Evolutionary conservation across 2,329 filamentous ascomycete species (phyloP).

Genomic region (Ophiosphaerella herpotricha): DNA sequence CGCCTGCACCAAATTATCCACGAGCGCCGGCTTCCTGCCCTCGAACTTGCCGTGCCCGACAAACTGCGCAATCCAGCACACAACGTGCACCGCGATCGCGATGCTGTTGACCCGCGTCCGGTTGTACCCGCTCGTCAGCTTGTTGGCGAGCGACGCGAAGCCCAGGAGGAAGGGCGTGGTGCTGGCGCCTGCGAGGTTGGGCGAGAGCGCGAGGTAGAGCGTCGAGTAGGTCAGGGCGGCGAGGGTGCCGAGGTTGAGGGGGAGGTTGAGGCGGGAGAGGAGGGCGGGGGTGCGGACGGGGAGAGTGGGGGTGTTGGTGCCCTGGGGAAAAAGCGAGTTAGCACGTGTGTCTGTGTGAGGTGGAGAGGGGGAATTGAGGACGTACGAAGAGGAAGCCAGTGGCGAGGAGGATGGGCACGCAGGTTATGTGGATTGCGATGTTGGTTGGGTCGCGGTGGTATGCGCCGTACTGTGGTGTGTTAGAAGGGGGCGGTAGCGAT

Average conservation of each 20-base stretch:
- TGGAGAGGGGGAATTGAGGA: constrained; percentile 2
- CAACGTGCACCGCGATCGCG: constrained; percentile 69
- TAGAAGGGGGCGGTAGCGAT: not conserved
- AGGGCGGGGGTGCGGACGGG: constrained; percentile 36
- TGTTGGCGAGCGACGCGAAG: constrained; percentile 74
- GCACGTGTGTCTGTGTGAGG: not conserved
- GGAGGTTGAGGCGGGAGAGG: constrained; percentile 42
- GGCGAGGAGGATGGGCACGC: constrained; percentile 74
- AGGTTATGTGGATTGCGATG: constrained; percentile 76
- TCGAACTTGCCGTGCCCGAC: constrained; percentile 89
- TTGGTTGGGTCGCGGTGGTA: constrained; percentile 82
- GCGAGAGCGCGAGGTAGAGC: constrained; percentile 91
- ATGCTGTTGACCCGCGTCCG: constrained; percentile 61
- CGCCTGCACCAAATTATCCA: constrained; percentile 91
- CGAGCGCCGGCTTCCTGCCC: constrained; percentile 79
- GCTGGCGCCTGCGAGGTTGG: constrained; percentile 75
- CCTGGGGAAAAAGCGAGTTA: constrained; percentile 44
- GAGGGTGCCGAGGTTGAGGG: constrained; percentile 53
- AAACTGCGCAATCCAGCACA: constrained; percentile 87
- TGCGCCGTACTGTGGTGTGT: constrained; percentile 69
- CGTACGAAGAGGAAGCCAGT: constrained; percentile 73
- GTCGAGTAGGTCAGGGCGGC: constrained; percentile 66
- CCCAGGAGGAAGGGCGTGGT: constrained; percentile 75
- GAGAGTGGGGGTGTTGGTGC: constrained; percentile 59
- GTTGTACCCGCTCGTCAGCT: constrained; percentile 65